Conservation (phyloP, 78 protist species). For the Bodo saltans region DNA sequence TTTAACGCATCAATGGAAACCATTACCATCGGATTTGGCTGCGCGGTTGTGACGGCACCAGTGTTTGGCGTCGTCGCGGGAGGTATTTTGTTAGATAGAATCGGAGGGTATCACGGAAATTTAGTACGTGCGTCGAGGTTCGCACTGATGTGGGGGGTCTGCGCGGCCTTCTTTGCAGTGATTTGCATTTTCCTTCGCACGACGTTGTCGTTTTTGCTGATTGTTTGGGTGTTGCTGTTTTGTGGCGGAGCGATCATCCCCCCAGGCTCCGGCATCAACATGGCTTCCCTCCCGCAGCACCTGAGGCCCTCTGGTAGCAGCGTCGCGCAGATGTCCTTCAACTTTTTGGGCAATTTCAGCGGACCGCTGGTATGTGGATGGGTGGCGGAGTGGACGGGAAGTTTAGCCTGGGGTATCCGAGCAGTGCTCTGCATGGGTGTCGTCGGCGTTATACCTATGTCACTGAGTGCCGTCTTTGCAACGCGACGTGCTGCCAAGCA, state of each 20-base stretch:
- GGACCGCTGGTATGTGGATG: conserved; percentile 9
- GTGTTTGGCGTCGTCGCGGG: not conserved
- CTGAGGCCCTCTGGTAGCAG: not conserved
- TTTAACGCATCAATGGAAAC: not conserved
- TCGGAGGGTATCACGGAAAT: conserved; percentile 9
- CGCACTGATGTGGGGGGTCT: not conserved
- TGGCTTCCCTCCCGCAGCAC: not conserved
- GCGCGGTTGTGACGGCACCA: conserved; percentile 10
- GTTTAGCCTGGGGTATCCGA: not conserved
- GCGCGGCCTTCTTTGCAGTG: not conserved
- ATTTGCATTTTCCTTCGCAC: not conserved
- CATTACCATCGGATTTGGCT: not conserved
- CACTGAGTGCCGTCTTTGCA: too few relatives aligned
- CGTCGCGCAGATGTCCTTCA: not conserved
- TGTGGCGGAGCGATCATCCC: conserved; percentile 14
- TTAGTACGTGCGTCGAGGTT: not conserved
- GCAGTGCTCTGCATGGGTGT: not conserved
- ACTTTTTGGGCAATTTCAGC: not conserved
- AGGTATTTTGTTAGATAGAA: not conserved
- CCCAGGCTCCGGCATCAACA: not conserved
- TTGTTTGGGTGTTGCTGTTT: not conserved
- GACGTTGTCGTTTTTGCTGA: not conserved
- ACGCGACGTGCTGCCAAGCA: too few relatives aligned
- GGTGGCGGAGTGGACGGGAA: not conserved
- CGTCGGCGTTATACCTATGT: not conserved